Evolutionary conservation across 768 basidiomycete species (phyloP).

Genomic region (Lentinula sp.): DNA sequence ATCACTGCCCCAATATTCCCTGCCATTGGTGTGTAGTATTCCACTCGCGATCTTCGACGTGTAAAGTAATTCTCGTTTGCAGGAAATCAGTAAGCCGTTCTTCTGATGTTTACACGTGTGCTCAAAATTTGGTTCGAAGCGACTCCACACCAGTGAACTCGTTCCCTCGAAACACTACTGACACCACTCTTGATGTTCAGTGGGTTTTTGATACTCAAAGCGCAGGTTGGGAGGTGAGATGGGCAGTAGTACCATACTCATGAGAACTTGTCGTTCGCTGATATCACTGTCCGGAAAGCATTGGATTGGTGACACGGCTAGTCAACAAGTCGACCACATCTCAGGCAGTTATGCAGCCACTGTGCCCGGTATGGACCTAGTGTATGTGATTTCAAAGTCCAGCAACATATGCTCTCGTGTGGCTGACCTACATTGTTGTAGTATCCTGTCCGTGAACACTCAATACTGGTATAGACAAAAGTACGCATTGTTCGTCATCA

Average conservation of each 20-base stretch:
- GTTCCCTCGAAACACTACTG: slow-evolving; percentile 28
- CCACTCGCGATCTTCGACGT: not conserved
- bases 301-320: slow-evolving; percentile 26
- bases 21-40: slow-evolving; percentile 18
- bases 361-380: slow-evolving; percentile 25
- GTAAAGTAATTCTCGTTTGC: not conserved
- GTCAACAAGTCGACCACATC: slow-evolving; percentile 18
- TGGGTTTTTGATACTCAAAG: slow-evolving; percentile 26
- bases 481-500: slow-evolving; percentile 9
- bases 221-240: slow-evolving; percentile 16
- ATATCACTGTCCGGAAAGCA: slow-evolving; percentile 10
- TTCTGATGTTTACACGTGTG: not conserved
- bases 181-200: slow-evolving; percentile 18
- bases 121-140: slow-evolving; percentile 13
- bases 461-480: slow-evolving; percentile 33
- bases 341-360: slow-evolving; percentile 28
- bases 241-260: not conserved
- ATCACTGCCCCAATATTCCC: slow-evolving; percentile 22
- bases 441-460: slow-evolving; percentile 34
- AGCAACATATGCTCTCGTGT: not conserved
- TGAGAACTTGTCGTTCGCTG: not conserved
- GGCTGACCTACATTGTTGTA: slow-evolving; percentile 7
- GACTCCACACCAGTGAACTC: slow-evolving; percentile 34
- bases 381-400: slow-evolving; percentile 10
- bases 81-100: slow-evolving; percentile 19